These are phyloP conservation scores for Quercus cerris DNA, from an alignment of 306 rosid species.

Conservation along the genomic window DNA sequence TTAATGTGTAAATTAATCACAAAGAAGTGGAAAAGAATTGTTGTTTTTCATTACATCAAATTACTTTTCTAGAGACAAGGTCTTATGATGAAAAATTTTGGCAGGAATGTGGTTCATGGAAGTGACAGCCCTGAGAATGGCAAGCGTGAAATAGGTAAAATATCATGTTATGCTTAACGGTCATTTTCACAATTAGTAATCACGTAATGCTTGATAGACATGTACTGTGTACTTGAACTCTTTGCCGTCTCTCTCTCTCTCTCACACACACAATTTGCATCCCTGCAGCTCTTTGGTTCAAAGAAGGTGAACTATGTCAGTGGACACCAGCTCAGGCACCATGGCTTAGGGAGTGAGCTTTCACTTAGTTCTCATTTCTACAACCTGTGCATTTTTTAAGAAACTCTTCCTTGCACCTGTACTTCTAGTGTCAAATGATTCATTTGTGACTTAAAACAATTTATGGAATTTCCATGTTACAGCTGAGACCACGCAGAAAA, in stretches of 20 bases:
- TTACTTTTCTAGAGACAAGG: slow-evolving; percentile 8
- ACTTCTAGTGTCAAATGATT: neutral
- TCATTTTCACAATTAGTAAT: neutral
- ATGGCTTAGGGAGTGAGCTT: slow-evolving; percentile 74
- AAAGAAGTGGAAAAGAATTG: neutral
- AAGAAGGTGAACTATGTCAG: slow-evolving; percentile 72
- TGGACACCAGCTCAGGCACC: slow-evolving; percentile 74
- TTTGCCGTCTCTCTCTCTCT: neutral
- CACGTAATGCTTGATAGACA: neutral
- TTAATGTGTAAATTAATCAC: neutral
- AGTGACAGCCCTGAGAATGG: slow-evolving; percentile 99
- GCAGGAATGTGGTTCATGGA: slow-evolving; percentile 94
- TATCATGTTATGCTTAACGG: neutral
- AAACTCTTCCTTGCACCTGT: neutral
- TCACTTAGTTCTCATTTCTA: slow-evolving; percentile 12
- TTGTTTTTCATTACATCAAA: slow-evolving; percentile 4
- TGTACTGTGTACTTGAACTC: no score
- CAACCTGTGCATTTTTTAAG: slow-evolving; percentile 23
- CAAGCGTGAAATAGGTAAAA: slow-evolving; percentile 79
- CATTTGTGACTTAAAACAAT: neutral
- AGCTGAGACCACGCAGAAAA: neutral
- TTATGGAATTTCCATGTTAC: neutral
- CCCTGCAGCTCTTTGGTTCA: slow-evolving; percentile 85
- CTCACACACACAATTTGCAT: slow-evolving; percentile 7
- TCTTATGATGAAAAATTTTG: slow-evolving; percentile 27